Base-by-base conservation (phyloP, 305 asterid genomes). In the Caryopteris hybrid region DNA sequence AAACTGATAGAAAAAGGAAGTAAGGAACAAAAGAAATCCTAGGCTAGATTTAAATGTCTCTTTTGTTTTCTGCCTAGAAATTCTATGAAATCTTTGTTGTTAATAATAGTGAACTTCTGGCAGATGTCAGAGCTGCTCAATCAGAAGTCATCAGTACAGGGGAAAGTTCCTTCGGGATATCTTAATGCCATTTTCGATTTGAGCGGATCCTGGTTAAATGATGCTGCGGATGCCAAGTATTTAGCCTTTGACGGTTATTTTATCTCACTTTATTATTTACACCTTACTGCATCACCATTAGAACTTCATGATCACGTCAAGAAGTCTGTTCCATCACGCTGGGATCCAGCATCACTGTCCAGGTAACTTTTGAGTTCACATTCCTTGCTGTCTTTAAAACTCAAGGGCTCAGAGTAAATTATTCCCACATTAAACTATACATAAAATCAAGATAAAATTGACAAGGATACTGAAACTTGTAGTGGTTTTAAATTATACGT, bases 101-200 rank as follows among this genome's bases (percentile, higher is more conserved):
- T 77, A 31, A 79, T 45, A 10, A 60, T 39, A 38, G 29, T 51
- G 41, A 18, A 47, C 74, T 48, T 62, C n/a, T 82, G 76, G 81
- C 92, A 94, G 99, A 94, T 91, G 99, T 94, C 97, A 36, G 99
- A 85, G 85, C 84, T 91, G 63, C 90, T 94, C 69, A 94, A 94
- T 85, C 96, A 91, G 67, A 91, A 79, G 71, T 87, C 97, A 13
- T 91, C 99, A 0, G 75, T 89, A 47, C 99, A 87, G 31, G 99
- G 96, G 62, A 94, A 94, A 82, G 88, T 94, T 72, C 97, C 99
- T 11, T 91, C 99, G 3, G 99, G 97, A 45, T 91, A 87, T 83
- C 84, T 85, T 53, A 94, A 91, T 83, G 89, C 96, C 62, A 74
- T 88, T 42, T 94, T 94, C 66, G 97, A 91, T 85, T 79, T 94